phyloP scores from a whole-genome alignment of 495 filamentous ascomycete species.

The Aspergillus sparsus region DNA sequence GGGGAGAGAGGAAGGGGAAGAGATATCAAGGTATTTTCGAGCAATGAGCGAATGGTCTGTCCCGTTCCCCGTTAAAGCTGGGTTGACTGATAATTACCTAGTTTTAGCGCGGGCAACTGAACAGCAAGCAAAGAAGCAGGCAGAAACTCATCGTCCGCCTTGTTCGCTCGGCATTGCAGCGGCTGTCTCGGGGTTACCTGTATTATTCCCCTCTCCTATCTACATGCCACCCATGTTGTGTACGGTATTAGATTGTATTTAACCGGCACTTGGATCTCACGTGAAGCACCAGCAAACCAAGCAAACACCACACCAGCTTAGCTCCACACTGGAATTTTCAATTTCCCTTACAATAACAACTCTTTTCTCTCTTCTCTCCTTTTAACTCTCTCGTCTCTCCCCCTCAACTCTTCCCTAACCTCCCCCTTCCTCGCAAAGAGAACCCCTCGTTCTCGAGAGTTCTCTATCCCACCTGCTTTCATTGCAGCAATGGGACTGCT shows the following conservation, averaged over 20 bases:
- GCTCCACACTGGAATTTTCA: constrained; percentile 39
- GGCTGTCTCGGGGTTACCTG: constrained; percentile 11
- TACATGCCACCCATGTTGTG: background rate
- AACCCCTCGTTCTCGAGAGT: constrained; percentile 32
- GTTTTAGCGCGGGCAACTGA: constrained; percentile 5
- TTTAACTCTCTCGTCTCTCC: constrained; percentile 10
- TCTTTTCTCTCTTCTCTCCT: constrained; percentile 12
- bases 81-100: background rate
- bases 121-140: constrained; percentile 33
- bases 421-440: constrained; percentile 19
- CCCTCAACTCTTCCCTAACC: background rate
- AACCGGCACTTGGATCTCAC: constrained; percentile 7
- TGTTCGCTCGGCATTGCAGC: constrained; percentile 9
- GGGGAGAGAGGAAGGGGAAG: background rate
- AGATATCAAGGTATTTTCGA: background rate
- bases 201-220: background rate
- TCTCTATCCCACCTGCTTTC: constrained; percentile 25
- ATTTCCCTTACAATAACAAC: constrained; percentile 20
- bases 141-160: constrained; percentile 43
- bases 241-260: background rate
- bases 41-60: constrained; percentile 4
- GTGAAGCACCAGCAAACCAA: constrained; percentile 15
- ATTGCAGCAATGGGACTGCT: constrained; percentile 47
- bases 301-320: constrained; percentile 25
- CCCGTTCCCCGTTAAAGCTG: constrained; percentile 1